Evolutionary conservation across 192 early-diverging fungal genomes (phyloP), one percentile per base, ranked within the genome.

Genomic region (Umbelopsis ramanniana): DNA sequence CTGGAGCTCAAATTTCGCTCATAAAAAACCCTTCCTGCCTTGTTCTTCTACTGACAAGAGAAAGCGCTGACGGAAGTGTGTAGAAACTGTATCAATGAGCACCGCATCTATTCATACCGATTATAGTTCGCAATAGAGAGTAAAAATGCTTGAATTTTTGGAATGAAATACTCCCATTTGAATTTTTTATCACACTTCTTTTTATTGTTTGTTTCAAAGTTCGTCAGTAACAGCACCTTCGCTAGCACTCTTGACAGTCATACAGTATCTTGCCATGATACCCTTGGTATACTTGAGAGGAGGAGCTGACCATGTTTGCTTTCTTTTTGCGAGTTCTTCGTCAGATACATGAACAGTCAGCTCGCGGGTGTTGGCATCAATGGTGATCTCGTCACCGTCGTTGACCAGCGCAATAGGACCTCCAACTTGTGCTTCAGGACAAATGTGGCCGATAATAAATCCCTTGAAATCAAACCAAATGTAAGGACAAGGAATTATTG

Each of bases 381-480:
- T 96, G 4, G 84, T 80, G 57, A 99, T 87, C n/a, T 82, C 77
- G 84, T 99, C 98, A 23, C 94, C 96, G 79, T 99, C 86, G 26
- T 87, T 75, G 69, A 99, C 84, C 60, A 97, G 86, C 8, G 92
- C 98, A 68, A 99, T 93, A 15, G 98, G 98, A 3, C 98, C 98
- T 52, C 98, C 98, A 12, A 86, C 91, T 81, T 97, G 96, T 6
- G 98, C 98, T 79, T 99, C 98, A 1, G 98, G 98, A 6, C 95
- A 92, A 75, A 99, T 94, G 80, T 99, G 98, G 23, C 98, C 98
- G 76, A 99, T 97, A 72, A 99, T 97, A 72, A 98, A 99, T 29
- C 96, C 94, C 85, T 89, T 73, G 21, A 29, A n/a, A 43, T 29
- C 4, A 29, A 66, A 24, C 69, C 50, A 77, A 67, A 52, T 23